These are phyloP conservation scores for Russula earlei DNA, from an alignment of 768 basidiomycete species.

Conservation along the genomic window DNA sequence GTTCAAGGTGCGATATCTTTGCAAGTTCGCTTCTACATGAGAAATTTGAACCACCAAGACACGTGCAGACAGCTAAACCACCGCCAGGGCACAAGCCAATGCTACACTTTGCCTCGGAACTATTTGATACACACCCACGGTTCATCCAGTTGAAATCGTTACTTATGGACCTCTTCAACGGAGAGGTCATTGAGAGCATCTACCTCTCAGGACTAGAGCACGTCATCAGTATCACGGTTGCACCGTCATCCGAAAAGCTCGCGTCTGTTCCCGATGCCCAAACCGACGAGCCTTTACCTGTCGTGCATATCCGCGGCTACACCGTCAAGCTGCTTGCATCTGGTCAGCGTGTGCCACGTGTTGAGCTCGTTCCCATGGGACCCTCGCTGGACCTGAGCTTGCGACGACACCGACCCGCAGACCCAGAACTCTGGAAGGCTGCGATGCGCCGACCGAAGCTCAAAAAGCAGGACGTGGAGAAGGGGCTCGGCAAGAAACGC, in stretches of 20 bases:
- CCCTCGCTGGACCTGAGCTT: conserved; percentile 79
- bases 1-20: conserved; percentile 57
- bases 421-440: conserved; percentile 68
- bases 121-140: conserved; percentile 91
- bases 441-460: conserved; percentile 81
- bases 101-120: conserved; percentile 91
- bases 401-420: conserved; percentile 65
- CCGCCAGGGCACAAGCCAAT: conserved; percentile 85
- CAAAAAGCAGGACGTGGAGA: conserved; percentile 80
- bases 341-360: conserved; percentile 70
- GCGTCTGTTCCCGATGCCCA: conserved; percentile 32
- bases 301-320: conserved; percentile 84
- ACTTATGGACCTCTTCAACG: conserved; percentile 85
- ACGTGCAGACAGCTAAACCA: conserved; percentile 68
- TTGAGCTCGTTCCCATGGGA: conserved; percentile 82
- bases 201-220: conserved; percentile 79
- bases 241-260: conserved; percentile 49
- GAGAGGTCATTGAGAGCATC: conserved; percentile 74
- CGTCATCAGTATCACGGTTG: conserved; percentile 74
- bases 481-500: conserved; percentile 81
- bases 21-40: not conserved
- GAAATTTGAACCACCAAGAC: not conserved
- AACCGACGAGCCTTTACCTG: conserved; percentile 43
- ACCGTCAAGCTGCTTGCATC: conserved; percentile 64
- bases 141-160: conserved; percentile 88